Evolutionary conservation across 352 stramenopile genomes (phyloP), one percentile per base, ranked within the genome.

Genomic region (Salisapilia sapeloensis): DNA sequence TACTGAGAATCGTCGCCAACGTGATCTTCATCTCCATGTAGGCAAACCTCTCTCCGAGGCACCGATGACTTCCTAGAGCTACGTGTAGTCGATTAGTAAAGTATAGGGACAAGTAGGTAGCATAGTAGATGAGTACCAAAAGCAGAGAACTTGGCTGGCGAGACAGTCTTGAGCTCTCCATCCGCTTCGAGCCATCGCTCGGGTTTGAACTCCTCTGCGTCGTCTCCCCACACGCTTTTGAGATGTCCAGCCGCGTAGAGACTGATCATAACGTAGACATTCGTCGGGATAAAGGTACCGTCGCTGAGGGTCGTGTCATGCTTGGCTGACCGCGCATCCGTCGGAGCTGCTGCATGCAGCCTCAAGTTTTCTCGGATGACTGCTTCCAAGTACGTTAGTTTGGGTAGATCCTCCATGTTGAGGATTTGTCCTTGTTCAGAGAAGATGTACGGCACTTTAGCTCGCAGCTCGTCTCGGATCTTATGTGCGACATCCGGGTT

Each of bases 11-110:
- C 9, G 56, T 53, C 6, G 57, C 60, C 40, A 79, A 33, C 10
- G 58, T 42, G 19, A 74, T 40, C 42, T 76, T 79, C 38, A 79
- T 67, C 47, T 79, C 55, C 42, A 69, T 53, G 33, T 60, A 49
- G 17, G 62, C 62, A 11, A 75, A 60, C 28, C 55, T 53, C 32
- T 47, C 38, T 4, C 69, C 69, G 15, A 84, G 47, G 28, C 69
- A 84, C n/a, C n/a, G n/a, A n/a, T n/a, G n/a, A n/a, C n/a, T n/a
- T n/a, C n/a, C n/a, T n/a, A n/a, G n/a, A n/a, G n/a, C n/a, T n/a
- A n/a, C n/a, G n/a, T n/a, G n/a, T n/a, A n/a, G n/a, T n/a, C n/a
- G n/a, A n/a, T n/a, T n/a, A n/a, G n/a, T n/a, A n/a, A n/a, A n/a
- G n/a, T n/a, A n/a, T n/a, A n/a, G n/a, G n/a, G n/a, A n/a, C n/a